Conservation (phyloP, 495 filamentous ascomycete genomes). For the Penicillium egyptiacum region DNA sequence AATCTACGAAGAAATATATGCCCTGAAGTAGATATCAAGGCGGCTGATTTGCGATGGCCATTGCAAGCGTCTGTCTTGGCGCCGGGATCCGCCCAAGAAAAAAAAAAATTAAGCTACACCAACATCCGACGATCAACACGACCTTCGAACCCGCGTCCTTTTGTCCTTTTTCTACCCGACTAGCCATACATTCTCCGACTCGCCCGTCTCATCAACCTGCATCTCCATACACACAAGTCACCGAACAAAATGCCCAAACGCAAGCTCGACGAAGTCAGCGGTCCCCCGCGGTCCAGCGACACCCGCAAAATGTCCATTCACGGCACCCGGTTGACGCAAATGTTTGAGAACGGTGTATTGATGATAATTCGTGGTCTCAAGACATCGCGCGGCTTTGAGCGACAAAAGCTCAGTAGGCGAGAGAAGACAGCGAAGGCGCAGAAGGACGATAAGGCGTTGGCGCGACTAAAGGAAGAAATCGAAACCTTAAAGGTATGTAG, state of each 20-base stretch:
- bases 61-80: conserved; percentile 26
- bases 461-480: conserved; percentile 71
- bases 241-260: conserved; percentile 48
- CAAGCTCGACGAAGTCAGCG: conserved; percentile 42
- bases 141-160: neutral
- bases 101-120: conserved; percentile 26
- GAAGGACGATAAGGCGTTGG: conserved; percentile 36
- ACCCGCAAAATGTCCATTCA: conserved; percentile 35
- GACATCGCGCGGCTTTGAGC: conserved; percentile 79
- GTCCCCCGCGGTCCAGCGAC: conserved; percentile 18
- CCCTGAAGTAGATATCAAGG: neutral
- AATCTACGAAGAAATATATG: neutral
- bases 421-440: conserved; percentile 62
- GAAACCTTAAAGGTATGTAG: conserved; percentile 68
- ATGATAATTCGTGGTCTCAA: conserved; percentile 70
- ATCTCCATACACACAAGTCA: neutral
- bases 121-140: conserved; percentile 9
- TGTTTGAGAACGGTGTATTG: conserved; percentile 58
- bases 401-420: conserved; percentile 80
- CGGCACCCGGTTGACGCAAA: conserved; percentile 47
- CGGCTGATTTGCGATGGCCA: neutral
- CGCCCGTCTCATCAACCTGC: neutral
- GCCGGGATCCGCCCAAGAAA: conserved; percentile 23
- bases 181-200: neutral
- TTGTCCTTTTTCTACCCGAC: neutral